Base-by-base conservation (phyloP, 441 rosid genomes). In the Erysimum pusillum region DNA sequence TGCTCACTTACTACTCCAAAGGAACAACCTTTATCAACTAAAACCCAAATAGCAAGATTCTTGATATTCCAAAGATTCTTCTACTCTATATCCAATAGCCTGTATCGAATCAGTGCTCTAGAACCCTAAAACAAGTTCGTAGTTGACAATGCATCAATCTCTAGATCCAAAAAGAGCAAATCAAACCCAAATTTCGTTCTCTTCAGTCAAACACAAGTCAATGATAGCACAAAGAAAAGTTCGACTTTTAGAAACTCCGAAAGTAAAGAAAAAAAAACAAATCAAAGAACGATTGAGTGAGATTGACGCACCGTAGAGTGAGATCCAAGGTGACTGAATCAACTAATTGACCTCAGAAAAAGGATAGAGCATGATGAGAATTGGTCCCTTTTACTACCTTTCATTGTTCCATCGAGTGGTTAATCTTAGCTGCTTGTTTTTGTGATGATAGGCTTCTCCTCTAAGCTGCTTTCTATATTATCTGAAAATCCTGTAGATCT, bases 221-320 rank as follows among this genome's bases (percentile, higher is more conserved):
- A 54, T 39, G 4, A 44, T 32, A 71, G 71, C 20, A 35, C 44
- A 39, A 39, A 11, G 44, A 39, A 42, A 14, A 44, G 17, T 28
- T 28, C 31, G 31, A 28, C 4, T 28, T 28, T 28, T 28, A 28
- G 31, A 42, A 45, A 45, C n/a, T n/a, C n/a, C n/a, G n/a, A n/a
- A n/a, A n/a, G 20, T 17, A 18, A 46, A 20, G n/a, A n/a, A n/a
- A 7, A n/a, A 46, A n/a, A 15, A 46, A 69, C n/a, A 44, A 41
- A 34, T 67, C 60, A 45, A 20, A 70, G 39, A 36, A 20, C 5
- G n/a, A n/a, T n/a, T n/a, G n/a, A n/a, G n/a, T n/a, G n/a, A n/a
- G 66, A 74, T 46, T 51, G 36, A 69, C 70, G 67, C 80, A 92
- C 98, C 89, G 83, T 74, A 61, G 85, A 78, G 58, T 83, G n/a